Percentiles rank a stretch among this genome's conserved stretches.
These are phyloP conservation scores for Mortierella antarctica DNA, from an alignment of 192 early-diverging fungal species.

Conservation along the genomic window DNA sequence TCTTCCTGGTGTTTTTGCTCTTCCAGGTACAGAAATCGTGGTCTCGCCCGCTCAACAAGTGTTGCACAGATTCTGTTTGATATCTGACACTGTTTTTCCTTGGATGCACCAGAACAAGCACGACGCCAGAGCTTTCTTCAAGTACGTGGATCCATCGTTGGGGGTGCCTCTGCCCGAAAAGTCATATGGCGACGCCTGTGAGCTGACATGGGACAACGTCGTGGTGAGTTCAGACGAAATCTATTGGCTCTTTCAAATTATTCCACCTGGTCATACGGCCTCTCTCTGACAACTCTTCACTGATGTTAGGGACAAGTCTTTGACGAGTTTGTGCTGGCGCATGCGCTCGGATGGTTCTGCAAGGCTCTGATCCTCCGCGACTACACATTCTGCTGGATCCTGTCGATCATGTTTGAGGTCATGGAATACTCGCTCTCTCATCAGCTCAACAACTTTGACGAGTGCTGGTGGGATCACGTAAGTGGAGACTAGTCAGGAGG, in stretches of 20 bases:
- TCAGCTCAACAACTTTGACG: constrained; percentile 96
- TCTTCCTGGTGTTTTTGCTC: constrained; percentile 88
- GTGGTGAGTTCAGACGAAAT: constrained; percentile 58
- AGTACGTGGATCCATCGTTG: constrained; percentile 81
- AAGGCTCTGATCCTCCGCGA: constrained; percentile 95
- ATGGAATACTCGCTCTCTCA: constrained; percentile 96
- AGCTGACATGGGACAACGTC: constrained; percentile 78
- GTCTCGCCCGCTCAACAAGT: background rate
- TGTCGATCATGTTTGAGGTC: constrained; percentile 94
- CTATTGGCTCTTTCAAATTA: constrained; percentile 14
- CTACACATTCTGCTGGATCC: constrained; percentile 96
- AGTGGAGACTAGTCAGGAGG: constrained; percentile 21
- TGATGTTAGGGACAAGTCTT: constrained; percentile 72
- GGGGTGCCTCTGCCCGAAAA: constrained; percentile 90
- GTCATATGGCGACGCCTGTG: constrained; percentile 92
- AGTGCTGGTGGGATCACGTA: constrained; percentile 99
- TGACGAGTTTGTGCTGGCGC: constrained; percentile 94
- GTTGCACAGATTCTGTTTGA: background rate
- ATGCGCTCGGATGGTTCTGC: constrained; percentile 93
- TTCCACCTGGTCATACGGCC: constrained; percentile 11
- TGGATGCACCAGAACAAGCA: constrained; percentile 77
- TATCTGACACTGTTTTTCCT: background rate
- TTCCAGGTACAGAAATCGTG: constrained; percentile 77
- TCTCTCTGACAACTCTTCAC: background rate
- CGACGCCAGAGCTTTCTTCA: constrained; percentile 83